Conservation (phyloP, 2,329 filamentous ascomycete genomes). For the Botrytis elliptica region DNA sequence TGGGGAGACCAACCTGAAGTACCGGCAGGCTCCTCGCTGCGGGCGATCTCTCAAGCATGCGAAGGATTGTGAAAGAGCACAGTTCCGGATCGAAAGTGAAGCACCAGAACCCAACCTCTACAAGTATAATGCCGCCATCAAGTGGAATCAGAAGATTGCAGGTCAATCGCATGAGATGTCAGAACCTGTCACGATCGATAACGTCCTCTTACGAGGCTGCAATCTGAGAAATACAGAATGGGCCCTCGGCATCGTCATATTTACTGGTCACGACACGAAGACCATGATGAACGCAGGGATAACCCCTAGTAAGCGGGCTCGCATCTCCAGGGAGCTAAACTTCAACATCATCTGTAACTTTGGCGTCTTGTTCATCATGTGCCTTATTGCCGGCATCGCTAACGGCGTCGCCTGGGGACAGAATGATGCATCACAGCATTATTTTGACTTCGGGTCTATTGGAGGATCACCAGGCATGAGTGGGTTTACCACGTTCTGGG, state of each 20-base stretch:
- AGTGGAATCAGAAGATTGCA: slow-evolving; percentile 74
- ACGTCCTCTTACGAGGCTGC: slow-evolving; percentile 87
- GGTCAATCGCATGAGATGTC: slow-evolving; percentile 72
- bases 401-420: slow-evolving; percentile 81
- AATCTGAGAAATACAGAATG: slow-evolving; percentile 95
- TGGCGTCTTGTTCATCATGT: slow-evolving; percentile 83
- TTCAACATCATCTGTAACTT: slow-evolving; percentile 99
- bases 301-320: slow-evolving; percentile 89
- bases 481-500: slow-evolving; percentile 97
- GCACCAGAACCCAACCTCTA: slow-evolving; percentile 91
- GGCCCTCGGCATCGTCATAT: slow-evolving; percentile 87
- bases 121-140: slow-evolving; percentile 85
- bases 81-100: slow-evolving; percentile 89
- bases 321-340: slow-evolving; percentile 90
- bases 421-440: slow-evolving; percentile 63
- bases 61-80: slow-evolving; percentile 83
- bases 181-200: slow-evolving; percentile 92
- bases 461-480: slow-evolving; percentile 72
- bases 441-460: slow-evolving; percentile 82
- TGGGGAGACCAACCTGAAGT: slow-evolving; percentile 95
- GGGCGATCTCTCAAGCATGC: slow-evolving; percentile 82
- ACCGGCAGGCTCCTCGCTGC: slow-evolving; percentile 85
- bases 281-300: slow-evolving; percentile 99
- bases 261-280: slow-evolving; percentile 94
- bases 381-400: slow-evolving; percentile 77